phyloP scores from a whole-genome alignment of 441 rosid species.

The Erodium trifolium region DNA sequence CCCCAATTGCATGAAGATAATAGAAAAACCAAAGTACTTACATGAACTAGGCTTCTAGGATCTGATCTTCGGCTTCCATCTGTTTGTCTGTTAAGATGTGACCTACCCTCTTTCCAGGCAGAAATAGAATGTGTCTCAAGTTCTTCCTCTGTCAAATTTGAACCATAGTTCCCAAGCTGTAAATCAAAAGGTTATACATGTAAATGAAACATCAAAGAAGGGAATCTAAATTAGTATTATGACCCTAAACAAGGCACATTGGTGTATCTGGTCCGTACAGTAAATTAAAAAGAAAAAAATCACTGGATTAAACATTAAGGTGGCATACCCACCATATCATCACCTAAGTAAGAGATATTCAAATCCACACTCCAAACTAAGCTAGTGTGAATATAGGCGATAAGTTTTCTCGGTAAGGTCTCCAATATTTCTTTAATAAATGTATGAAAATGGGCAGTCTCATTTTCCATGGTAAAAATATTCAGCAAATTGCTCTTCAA shows the following conservation, averaged over 20 bases:
- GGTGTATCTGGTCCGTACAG: no score
- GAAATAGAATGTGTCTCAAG: constrained; percentile 59
- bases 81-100: constrained; percentile 37
- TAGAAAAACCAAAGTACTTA: constrained; percentile 24
- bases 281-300: not conserved
- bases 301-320: not conserved
- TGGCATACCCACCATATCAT: not conserved
- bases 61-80: constrained; percentile 38
- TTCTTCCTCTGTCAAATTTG: constrained; percentile 66
- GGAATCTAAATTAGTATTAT: not conserved
- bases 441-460: no score
- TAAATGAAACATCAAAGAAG: constrained; percentile 3
- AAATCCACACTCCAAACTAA: not conserved
- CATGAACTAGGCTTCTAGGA: constrained; percentile 43
- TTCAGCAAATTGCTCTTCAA: not conserved
- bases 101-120: constrained; percentile 62
- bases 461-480: not conserved
- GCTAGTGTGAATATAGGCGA: not conserved
- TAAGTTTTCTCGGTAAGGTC: not conserved
- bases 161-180: constrained; percentile 60
- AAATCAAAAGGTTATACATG: constrained; percentile 2
- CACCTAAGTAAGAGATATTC: not conserved
- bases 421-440: no score
- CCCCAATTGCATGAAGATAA: constrained; percentile 2
- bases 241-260: not conserved